phyloP scores from a whole-genome alignment of 345 rosid genomes.

The Euphorbia pulcherrima region DNA sequence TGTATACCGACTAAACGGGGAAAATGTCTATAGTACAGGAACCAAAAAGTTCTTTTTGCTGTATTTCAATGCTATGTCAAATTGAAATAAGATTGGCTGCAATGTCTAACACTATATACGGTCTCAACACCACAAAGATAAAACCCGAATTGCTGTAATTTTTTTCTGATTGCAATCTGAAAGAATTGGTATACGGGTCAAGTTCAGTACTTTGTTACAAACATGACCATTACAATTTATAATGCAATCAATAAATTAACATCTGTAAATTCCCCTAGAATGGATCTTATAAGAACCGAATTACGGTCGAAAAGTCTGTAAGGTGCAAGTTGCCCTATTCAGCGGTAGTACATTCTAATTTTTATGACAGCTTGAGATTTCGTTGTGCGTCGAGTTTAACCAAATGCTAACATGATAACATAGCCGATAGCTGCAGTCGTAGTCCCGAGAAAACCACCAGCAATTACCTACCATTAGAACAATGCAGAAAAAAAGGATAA shows the following conservation, averaged over 20 bases:
- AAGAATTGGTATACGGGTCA: slow-evolving; percentile 6
- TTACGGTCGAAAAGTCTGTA: neutral
- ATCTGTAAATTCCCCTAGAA: slow-evolving; percentile 1
- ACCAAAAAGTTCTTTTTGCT: no score
- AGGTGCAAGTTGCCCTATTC: neutral
- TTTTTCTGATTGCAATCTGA: slow-evolving; percentile 9
- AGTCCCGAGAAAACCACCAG: slow-evolving; percentile 70
- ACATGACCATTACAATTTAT: slow-evolving; percentile 4
- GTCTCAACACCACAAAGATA: neutral
- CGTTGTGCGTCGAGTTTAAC: slow-evolving; percentile 25
- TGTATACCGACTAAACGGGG: no score
- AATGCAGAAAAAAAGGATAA: neutral
- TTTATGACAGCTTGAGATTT: neutral
- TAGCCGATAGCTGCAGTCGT: slow-evolving; percentile 54
- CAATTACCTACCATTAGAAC: slow-evolving; percentile 52
- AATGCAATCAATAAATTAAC: slow-evolving; percentile 21
- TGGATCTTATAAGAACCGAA: neutral
- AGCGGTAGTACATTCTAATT: neutral
- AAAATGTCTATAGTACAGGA: no score
- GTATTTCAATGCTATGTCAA: no score
- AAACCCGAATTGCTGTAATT: neutral
- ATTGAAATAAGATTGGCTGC: no score
- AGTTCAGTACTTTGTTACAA: slow-evolving; percentile 1
- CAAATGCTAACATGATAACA: slow-evolving; percentile 31
- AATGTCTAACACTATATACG: neutral